Evolutionary conservation across 2,329 filamentous ascomycete genomes (phyloP).

Genomic region (Penicillium sp.): DNA sequence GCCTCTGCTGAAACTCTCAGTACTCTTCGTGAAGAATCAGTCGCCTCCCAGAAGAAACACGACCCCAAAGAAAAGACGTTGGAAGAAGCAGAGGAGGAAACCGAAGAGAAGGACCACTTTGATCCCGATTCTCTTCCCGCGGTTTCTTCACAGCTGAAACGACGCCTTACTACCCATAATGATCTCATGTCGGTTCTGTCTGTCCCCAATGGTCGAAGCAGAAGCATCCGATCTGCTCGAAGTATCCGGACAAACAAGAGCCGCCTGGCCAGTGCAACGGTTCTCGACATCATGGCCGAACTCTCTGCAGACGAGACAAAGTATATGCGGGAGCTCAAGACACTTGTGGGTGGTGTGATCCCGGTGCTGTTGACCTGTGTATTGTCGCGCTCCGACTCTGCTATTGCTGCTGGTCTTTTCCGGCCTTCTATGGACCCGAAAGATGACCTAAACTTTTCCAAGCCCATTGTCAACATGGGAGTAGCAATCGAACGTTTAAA

Average conservation of each 20-base stretch:
- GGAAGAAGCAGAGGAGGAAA: slow-evolving; percentile 19
- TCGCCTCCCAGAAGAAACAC: slow-evolving; percentile 3
- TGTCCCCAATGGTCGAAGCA: slow-evolving; percentile 58
- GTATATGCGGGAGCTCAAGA: slow-evolving; percentile 87
- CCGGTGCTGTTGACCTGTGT: slow-evolving; percentile 86
- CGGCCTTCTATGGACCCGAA: slow-evolving; percentile 53
- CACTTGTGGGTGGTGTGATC: slow-evolving; percentile 90
- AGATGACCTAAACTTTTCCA: slow-evolving; percentile 66
- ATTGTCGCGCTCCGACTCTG: slow-evolving; percentile 67
- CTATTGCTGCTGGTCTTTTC: slow-evolving; percentile 66
- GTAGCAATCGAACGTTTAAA: slow-evolving; percentile 82
- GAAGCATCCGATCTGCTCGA: slow-evolving; percentile 71
- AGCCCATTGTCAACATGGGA: slow-evolving; percentile 92
- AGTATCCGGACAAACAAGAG: slow-evolving; percentile 74
- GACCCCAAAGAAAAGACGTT: background rate
- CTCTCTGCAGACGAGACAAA: slow-evolving; percentile 79
- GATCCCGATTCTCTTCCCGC: slow-evolving; percentile 45
- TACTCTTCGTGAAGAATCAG: slow-evolving; percentile 26
- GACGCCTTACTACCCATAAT: slow-evolving; percentile 83
- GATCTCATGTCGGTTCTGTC: slow-evolving; percentile 93
- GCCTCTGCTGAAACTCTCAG: slow-evolving; percentile 56
- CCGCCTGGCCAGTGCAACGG: slow-evolving; percentile 64
- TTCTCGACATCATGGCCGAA: slow-evolving; percentile 74
- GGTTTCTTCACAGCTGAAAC: slow-evolving; percentile 57
- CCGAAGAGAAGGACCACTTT: slow-evolving; percentile 44